Conservation (phyloP, 148 eudicot species). For the Selenicereus undatus region DNA sequence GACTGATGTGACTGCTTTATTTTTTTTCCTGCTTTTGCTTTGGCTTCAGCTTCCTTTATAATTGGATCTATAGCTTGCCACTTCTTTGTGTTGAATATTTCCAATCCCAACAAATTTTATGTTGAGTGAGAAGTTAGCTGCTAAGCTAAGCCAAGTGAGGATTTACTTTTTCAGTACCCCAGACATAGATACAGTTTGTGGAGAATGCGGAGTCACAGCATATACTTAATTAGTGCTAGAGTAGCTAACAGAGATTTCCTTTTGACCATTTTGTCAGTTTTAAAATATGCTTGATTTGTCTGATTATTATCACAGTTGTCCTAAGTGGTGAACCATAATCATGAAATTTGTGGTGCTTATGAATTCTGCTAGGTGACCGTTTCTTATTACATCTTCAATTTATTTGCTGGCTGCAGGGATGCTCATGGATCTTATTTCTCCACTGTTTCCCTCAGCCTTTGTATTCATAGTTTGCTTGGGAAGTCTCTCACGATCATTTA, state of each 20-base stretch:
- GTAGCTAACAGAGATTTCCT: not conserved
- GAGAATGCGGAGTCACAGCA: not conserved
- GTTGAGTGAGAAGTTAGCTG: too few relatives aligned
- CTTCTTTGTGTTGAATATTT: not conserved
- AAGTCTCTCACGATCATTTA: slow-evolving; percentile 94
- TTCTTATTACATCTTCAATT: slow-evolving; percentile 7
- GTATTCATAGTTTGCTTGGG: slow-evolving; percentile 88
- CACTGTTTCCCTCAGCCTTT: slow-evolving; percentile 95
- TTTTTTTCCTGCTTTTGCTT: not conserved
- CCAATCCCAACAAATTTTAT: not conserved
- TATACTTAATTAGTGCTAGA: not conserved
- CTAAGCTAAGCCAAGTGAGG: not conserved
- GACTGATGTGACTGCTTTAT: not conserved
- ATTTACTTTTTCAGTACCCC: not conserved
- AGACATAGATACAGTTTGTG: not conserved
- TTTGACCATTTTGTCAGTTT: not conserved
- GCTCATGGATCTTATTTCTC: slow-evolving; percentile 99
- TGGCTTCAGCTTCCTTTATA: too few relatives aligned
- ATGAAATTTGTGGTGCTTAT: not conserved
- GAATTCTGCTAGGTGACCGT: not conserved
- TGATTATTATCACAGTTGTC: not conserved
- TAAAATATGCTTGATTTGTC: not conserved
- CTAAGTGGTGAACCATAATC: not conserved
- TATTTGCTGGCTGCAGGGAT: slow-evolving; percentile 61
- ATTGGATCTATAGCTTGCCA: not conserved